A percentile compares a stretch with the other conserved stretches of the same genome.
These are phyloP conservation scores for Westerdykella ornata DNA, from an alignment of 2,329 filamentous ascomycete species.

Conservation along the genomic window DNA sequence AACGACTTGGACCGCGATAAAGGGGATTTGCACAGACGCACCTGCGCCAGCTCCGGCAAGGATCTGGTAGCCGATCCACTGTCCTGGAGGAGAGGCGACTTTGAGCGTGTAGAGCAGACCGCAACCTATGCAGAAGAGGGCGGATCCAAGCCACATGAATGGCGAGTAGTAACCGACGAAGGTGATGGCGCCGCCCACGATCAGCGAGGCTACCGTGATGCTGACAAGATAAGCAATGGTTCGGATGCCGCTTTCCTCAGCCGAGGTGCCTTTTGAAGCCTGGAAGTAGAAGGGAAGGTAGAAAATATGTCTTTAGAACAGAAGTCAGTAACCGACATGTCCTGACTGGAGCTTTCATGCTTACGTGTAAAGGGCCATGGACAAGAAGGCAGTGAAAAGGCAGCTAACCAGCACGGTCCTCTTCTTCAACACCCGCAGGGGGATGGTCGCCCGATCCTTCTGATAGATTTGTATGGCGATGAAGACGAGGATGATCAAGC, in stretches of 20 bases:
- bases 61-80: conserved; percentile 40
- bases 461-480: conserved; percentile 26
- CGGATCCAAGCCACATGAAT: conserved; percentile 20
- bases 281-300: conserved; percentile 42
- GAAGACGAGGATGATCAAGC: conserved; percentile 43
- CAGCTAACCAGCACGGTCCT: conserved; percentile 31
- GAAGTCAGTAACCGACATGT: not conserved
- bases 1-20: conserved; percentile 42
- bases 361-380: conserved; percentile 36
- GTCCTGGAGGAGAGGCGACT: conserved; percentile 14
- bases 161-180: conserved; percentile 31
- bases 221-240: conserved; percentile 31
- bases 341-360: conserved; percentile 2
- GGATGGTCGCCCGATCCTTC: conserved; percentile 28
- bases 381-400: conserved; percentile 31
- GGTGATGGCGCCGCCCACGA: conserved; percentile 25
- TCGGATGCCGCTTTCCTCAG: conserved; percentile 34
- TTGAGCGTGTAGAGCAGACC: conserved; percentile 37
- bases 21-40: conserved; percentile 38
- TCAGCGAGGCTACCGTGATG: conserved; percentile 22
- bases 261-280: conserved; percentile 37
- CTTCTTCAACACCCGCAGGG: conserved; percentile 30
- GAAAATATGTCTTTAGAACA: conserved; percentile 25
- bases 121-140: conserved; percentile 16
- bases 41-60: conserved; percentile 37